Percentiles rank a stretch among this genome's conserved stretches.
phyloP scores from a whole-genome alignment of 176 grass and related monocot species.

The Dendrocalamus sinicus region DNA sequence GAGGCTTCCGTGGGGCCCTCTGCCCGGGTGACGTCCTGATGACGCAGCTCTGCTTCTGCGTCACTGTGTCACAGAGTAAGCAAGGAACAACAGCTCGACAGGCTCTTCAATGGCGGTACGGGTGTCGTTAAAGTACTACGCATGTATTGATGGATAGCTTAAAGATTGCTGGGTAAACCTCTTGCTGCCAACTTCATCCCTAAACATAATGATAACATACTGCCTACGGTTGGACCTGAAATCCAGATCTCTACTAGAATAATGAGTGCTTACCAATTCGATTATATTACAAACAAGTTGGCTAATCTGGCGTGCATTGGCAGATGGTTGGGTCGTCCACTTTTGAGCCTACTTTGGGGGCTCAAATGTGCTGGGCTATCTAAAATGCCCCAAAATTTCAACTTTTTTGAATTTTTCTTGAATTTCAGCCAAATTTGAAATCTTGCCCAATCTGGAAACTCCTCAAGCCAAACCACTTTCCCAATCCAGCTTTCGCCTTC shows the following conservation, averaged over 20 bases:
- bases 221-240: not conserved
- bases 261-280: not conserved
- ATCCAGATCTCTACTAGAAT: not conserved
- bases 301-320: not conserved
- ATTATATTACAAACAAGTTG: not conserved
- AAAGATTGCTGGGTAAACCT: not conserved
- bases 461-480: too few relatives aligned
- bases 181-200: not conserved
- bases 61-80: conserved; percentile 20
- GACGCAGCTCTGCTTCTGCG: conserved; percentile 40
- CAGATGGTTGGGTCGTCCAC: conserved; percentile 29
- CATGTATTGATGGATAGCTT: not conserved
- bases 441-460: too few relatives aligned
- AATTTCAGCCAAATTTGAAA: too few relatives aligned
- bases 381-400: too few relatives aligned
- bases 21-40: conserved; percentile 33
- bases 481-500: too few relatives aligned
- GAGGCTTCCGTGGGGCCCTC: conserved; percentile 25
- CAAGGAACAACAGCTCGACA: not conserved
- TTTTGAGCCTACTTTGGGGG: not conserved
- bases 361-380: conserved; percentile 9
- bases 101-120: conserved; percentile 16
- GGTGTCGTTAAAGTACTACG: conserved; percentile 4
- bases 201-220: not conserved
- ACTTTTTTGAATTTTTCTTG: too few relatives aligned